Evolutionary conservation across 352 stramenopile genomes (phyloP), one percentile per base, ranked within the genome.

Genomic region (Globisporangium megalacanthum): DNA sequence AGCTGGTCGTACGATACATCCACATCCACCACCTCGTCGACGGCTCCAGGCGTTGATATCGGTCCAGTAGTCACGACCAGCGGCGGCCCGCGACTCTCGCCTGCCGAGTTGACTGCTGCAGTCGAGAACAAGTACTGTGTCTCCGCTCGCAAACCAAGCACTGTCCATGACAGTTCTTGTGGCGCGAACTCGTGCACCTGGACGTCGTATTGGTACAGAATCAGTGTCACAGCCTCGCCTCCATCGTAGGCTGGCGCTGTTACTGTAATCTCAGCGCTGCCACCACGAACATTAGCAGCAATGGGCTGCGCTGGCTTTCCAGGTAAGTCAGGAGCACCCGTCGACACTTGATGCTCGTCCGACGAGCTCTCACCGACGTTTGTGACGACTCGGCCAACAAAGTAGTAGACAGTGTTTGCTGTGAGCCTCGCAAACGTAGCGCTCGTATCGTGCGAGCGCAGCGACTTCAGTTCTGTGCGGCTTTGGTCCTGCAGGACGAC

Each of bases 111-210:
- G 20, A 17, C 61, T 1, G 70, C 76, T 20, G 62, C 61, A 14
- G 72, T 54, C 1, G 61, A 57, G 29, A 89, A 86, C 2, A 19
- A 10, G 35, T 89, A 87, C 35, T 59, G n/a, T 0, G 68, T 78
- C 17, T 58, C 15, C 1, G 79, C 74, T 1, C 60, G 6, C 19
- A 87, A 54, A 8, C 63, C 66, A 11, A 65, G 71, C 11, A 89
- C 52, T 10, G 61, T 75, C 17, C 42, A 50, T n/a, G 45, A 61
- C 6, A 17, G 52, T 31, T 72, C 64, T 7, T 48, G 61, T 1
- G 6, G 19, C 0, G 13, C 1, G 36, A 88, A 83, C 0, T 19
- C 58, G 10, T 77, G 25, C 6, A 72, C 47, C 7, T n/a, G 15
- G 1, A 29, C 52, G 14, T 20, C n/a, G 13, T 50, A 60, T 15